These are phyloP conservation scores for Nemophila menziesii DNA, from an alignment of 257 asterid genomes.

Conservation along the genomic window DNA sequence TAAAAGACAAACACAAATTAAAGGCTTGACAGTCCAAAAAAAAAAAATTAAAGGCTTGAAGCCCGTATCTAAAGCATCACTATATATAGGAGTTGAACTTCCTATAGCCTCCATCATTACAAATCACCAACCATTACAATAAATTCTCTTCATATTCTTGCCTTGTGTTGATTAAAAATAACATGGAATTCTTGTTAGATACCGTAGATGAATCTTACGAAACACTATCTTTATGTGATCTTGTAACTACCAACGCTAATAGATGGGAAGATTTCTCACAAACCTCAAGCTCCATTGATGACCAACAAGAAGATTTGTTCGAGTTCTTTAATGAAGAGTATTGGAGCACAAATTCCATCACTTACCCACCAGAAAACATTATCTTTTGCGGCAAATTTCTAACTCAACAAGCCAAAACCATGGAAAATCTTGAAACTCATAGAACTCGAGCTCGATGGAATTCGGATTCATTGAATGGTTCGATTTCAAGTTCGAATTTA, in stretches of 20 bases:
- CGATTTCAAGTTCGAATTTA: conserved; percentile 6
- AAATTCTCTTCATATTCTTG: neutral
- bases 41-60: too few species aligned
- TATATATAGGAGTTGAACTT: neutral
- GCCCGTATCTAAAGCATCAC: too few species aligned
- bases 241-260: conserved; percentile 34
- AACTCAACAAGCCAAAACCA: conserved; percentile 20
- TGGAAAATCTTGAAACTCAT: conserved; percentile 7
- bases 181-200: conserved; percentile 12
- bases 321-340: conserved; percentile 31
- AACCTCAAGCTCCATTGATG: too few species aligned
- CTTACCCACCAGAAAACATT: conserved; percentile 22
- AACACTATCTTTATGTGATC: conserved; percentile 65
- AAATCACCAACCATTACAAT: too few species aligned
- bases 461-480: conserved; percentile 3
- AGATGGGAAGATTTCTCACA: conserved; percentile 29
- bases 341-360: neutral
- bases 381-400: conserved; percentile 58
- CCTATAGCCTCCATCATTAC: neutral
- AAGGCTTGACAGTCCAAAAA: too few species aligned
- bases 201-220: conserved; percentile 34
- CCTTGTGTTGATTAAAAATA: too few species aligned
- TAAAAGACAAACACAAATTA: too few species aligned
- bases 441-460: conserved; percentile 14
- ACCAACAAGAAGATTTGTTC: conserved; percentile 16